Evolutionary conservation across 2,329 filamentous ascomycete genomes (phyloP), one percentile per base, ranked within the genome.

Genomic region (Arthrobotrys sinensis): DNA sequence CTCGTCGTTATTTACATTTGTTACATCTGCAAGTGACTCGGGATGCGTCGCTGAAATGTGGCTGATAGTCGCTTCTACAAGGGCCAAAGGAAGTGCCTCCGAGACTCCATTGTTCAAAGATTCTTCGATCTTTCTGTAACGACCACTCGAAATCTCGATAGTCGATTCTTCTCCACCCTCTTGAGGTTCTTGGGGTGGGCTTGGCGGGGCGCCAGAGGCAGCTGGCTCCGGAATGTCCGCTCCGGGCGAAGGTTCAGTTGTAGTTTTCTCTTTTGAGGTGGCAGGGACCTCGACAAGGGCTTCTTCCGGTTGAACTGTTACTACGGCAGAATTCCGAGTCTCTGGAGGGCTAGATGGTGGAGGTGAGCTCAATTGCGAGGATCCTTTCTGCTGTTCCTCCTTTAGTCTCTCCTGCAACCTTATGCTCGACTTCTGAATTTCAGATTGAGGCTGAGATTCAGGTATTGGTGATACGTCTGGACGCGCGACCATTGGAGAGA

Each of bases 341-440:
- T 43, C 67, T 4, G 67, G 32, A 21, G 75, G 75, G 45, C 75
- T 78, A 57, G 75, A 78, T 24, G 67, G 75, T 7, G 75, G 75
- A 21, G 75, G 75, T 5, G 75, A 78, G 32, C 75, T 78, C 7
- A 78, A 43, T 28, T 78, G 75, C 12, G 75, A 78, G 5, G 75
- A 78, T 14, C 52, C 43, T 16, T 68, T 72, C 7, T 72, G 75
- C 12, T 78, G 75, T 43, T 66, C 67, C 24, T 78, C 75, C 14
- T 64, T 63, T 28, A 78, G 28, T 57, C 62, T 52, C 32, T 78
- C 75, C 19, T 78, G 75, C 2, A 63, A 46, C 14, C 52, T 55
- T 36, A 78, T 53, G 32, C 67, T 68, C 0, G 62, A 53, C 28
- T 63, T 72, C 21, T 72, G 62, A 24, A 50, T 72, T 34, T 68